Percentiles rank a stretch among this genome's conserved stretches.
Evolutionary conservation across 1,139 yeast genomes (phyloP).

Genomic region (Magnusiomyces ingens): DNA sequence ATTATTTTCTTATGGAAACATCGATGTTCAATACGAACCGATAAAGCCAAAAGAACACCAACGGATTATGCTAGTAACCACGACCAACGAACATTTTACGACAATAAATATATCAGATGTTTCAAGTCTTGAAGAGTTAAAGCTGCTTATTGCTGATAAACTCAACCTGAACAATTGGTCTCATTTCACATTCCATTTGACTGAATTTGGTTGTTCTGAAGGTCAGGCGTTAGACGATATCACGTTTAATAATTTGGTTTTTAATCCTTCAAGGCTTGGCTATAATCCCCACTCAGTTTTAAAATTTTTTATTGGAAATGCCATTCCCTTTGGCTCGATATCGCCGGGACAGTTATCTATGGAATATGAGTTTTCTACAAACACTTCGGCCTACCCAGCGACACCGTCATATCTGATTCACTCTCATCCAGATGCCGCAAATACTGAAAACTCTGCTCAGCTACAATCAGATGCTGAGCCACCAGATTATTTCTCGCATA

Average conservation of each 20-base stretch:
- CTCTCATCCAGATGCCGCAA: slow-evolving; percentile 7
- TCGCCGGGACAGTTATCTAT: slow-evolving; percentile 21
- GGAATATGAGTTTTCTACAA: slow-evolving; percentile 15
- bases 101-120: slow-evolving; percentile 42
- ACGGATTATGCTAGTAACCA: slow-evolving; percentile 47
- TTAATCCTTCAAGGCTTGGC: slow-evolving; percentile 8
- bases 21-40: slow-evolving; percentile 4
- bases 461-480: slow-evolving; percentile 6
- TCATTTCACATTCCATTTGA: slow-evolving; percentile 50
- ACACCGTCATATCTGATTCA: slow-evolving; percentile 29
- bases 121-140: slow-evolving; percentile 33
- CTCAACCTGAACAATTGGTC: slow-evolving; percentile 38
- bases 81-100: slow-evolving; percentile 49
- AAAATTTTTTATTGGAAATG: slow-evolving; percentile 23
- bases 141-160: slow-evolving; percentile 36
- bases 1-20: not conserved
- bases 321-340: slow-evolving; percentile 6
- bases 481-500: slow-evolving; percentile 13
- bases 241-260: slow-evolving; percentile 38
- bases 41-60: slow-evolving; percentile 17
- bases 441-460: slow-evolving; percentile 7
- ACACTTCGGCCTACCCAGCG: slow-evolving; percentile 21
- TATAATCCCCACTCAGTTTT: slow-evolving; percentile 22
- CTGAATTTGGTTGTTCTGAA: slow-evolving; percentile 60
- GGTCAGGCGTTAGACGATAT: slow-evolving; percentile 55